These are phyloP conservation scores for Penicillium sumatraense DNA, from an alignment of 2,329 filamentous ascomycete species.

Conservation along the genomic window DNA sequence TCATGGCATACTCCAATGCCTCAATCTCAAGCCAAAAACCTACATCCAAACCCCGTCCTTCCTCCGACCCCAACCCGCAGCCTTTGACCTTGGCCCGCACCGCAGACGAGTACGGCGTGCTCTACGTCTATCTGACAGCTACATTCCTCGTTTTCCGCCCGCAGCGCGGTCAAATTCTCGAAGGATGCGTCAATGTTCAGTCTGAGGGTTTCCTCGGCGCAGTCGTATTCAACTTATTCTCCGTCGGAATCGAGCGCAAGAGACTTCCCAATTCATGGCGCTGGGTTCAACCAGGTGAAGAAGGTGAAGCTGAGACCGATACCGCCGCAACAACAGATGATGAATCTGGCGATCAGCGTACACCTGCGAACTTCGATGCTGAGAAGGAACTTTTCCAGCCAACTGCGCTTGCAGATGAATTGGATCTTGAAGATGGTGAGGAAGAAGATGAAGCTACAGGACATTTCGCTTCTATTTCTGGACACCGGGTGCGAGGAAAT, in stretches of 20 bases:
- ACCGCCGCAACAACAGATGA: conserved; percentile 29
- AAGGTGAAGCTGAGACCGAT: conserved; percentile 19
- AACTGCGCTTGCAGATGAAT: conserved; percentile 38
- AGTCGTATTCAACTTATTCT: conserved; percentile 89
- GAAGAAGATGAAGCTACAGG: conserved; percentile 61
- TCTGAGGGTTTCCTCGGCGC: conserved; percentile 88
- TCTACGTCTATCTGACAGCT: conserved; percentile 85
- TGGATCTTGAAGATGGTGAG: conserved; percentile 46
- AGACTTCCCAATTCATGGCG: conserved; percentile 78
- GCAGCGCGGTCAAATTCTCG: conserved; percentile 71
- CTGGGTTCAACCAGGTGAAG: conserved; percentile 69
- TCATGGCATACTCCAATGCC: conserved; percentile 58
- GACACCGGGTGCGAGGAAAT: conserved; percentile 70
- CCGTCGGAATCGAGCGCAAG: conserved; percentile 79
- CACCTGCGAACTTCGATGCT: conserved; percentile 34
- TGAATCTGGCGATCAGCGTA: conserved; percentile 25
- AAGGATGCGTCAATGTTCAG: conserved; percentile 82
- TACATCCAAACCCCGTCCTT: conserved; percentile 36
- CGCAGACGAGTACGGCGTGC: conserved; percentile 81
- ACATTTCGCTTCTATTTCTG: conserved; percentile 77
- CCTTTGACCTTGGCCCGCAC: conserved; percentile 48
- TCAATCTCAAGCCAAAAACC: conserved; percentile 46
- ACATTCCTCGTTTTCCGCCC: conserved; percentile 86
- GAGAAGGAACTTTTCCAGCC: conserved; percentile 47
- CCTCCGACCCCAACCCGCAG: conserved; percentile 37